These are phyloP conservation scores for Plasmodium vivax DNA, from an alignment of 169 alveolate species.

Conservation along the genomic window DNA sequence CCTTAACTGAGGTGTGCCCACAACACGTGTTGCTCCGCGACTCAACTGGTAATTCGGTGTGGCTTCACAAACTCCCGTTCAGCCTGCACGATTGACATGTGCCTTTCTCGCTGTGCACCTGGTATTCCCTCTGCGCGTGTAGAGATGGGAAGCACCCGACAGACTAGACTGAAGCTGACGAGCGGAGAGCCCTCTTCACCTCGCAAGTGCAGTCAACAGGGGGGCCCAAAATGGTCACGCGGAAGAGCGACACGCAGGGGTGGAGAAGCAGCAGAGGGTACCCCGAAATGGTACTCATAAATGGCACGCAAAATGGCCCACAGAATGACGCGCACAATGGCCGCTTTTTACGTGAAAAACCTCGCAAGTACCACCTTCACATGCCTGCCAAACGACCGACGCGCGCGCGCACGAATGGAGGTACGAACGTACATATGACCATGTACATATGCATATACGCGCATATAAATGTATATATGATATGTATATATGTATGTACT, in stretches of 20 bases:
- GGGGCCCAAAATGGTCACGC: neutral
- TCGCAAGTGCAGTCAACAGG: neutral
- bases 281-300: neutral
- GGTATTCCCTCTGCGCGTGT: neutral
- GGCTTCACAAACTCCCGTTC: neutral
- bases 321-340: neutral
- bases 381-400: neutral
- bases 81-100: neutral
- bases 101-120: neutral
- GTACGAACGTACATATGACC: neutral
- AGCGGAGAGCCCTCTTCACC: neutral
- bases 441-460: neutral
- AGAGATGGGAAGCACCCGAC: neutral
- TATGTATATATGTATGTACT: neutral
- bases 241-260: neutral
- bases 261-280: neutral
- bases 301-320: neutral
- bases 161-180: neutral
- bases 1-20: neutral
- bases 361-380: neutral
- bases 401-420: neutral
- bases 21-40: neutral
- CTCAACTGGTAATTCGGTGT: neutral
- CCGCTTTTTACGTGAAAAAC: neutral
- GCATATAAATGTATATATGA: neutral